Conservation (phyloP, 495 filamentous ascomycete genomes). For the Penicillium canescens region DNA sequence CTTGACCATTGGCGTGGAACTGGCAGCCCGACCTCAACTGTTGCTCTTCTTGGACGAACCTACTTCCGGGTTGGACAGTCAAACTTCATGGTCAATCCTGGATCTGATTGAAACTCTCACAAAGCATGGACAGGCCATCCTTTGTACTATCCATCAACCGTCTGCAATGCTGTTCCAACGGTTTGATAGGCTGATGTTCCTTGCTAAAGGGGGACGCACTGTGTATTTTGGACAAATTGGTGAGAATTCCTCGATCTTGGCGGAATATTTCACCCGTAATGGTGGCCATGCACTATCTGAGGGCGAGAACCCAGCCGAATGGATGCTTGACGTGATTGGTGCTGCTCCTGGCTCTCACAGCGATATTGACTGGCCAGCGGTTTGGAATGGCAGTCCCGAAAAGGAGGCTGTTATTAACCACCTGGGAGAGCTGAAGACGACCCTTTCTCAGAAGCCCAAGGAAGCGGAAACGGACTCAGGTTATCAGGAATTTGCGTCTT, state of each 20-base stretch:
- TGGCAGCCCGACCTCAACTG: constrained; percentile 84
- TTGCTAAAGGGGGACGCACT: constrained; percentile 76
- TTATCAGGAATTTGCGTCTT: constrained; percentile 54
- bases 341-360: constrained; percentile 78
- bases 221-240: constrained; percentile 94
- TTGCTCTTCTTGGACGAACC: constrained; percentile 90
- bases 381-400: constrained; percentile 79
- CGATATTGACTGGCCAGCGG: constrained; percentile 77
- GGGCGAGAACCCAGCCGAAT: constrained; percentile 85
- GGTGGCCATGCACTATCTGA: constrained; percentile 67
- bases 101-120: constrained; percentile 84
- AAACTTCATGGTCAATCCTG: constrained; percentile 90
- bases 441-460: constrained; percentile 49
- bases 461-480: constrained; percentile 28
- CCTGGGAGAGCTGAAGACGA: constrained; percentile 65
- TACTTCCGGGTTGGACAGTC: constrained; percentile 83
- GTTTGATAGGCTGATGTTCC: constrained; percentile 86
- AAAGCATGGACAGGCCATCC: constrained; percentile 84
- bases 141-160: constrained; percentile 96
- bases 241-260: constrained; percentile 69
- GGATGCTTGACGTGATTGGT: constrained; percentile 94
- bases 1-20: constrained; percentile 85
- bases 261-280: constrained; percentile 78
- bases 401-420: constrained; percentile 65
- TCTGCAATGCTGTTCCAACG: constrained; percentile 93